A percentile compares a stretch with the other conserved stretches of the same genome.
Evolutionary conservation across 2,329 filamentous ascomycete genomes (phyloP).

Genomic region (Fusarium sp.): DNA sequence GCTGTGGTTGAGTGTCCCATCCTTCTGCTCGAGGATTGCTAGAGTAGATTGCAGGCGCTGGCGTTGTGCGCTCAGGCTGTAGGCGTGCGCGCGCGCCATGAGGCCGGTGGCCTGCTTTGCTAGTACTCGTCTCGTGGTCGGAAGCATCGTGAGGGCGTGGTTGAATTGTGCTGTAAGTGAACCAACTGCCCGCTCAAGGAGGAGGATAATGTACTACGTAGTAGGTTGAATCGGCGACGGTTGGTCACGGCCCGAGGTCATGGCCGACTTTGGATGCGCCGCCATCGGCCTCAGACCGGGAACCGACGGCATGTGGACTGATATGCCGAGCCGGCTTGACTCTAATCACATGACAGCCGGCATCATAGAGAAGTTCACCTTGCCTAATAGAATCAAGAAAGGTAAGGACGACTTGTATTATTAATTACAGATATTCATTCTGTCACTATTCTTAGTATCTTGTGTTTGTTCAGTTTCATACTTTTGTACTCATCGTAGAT

Average conservation of each 20-base stretch:
- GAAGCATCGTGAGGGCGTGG: slow-evolving; percentile 51
- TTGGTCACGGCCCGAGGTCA: slow-evolving; percentile 59
- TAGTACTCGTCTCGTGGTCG: slow-evolving; percentile 49
- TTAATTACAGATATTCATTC: no score
- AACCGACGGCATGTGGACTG: slow-evolving; percentile 38
- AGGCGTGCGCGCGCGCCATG: slow-evolving; percentile 47
- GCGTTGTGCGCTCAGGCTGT: slow-evolving; percentile 52
- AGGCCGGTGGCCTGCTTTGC: slow-evolving; percentile 48
- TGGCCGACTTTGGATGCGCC: slow-evolving; percentile 43
- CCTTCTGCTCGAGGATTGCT: slow-evolving; percentile 91
- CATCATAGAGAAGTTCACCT: neutral
- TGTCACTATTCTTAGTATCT: no score
- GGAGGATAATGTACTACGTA: slow-evolving; percentile 14
- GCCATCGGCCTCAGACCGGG: slow-evolving; percentile 50
- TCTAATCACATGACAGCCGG: slow-evolving; percentile 30
- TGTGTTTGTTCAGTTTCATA: no score
- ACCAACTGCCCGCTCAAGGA: slow-evolving; percentile 32
- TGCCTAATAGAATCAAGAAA: neutral
- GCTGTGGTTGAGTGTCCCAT: slow-evolving; percentile 86
- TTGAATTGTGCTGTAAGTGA: slow-evolving; percentile 32
- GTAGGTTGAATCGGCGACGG: slow-evolving; percentile 49
- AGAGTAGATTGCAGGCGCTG: slow-evolving; percentile 83
- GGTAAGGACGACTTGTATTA: no score
- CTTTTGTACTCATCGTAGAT: no score
- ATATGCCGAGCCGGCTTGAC: slow-evolving; percentile 44